These are phyloP conservation scores for Calocybe indica DNA, from an alignment of 768 basidiomycete genomes.

Conservation along the genomic window DNA sequence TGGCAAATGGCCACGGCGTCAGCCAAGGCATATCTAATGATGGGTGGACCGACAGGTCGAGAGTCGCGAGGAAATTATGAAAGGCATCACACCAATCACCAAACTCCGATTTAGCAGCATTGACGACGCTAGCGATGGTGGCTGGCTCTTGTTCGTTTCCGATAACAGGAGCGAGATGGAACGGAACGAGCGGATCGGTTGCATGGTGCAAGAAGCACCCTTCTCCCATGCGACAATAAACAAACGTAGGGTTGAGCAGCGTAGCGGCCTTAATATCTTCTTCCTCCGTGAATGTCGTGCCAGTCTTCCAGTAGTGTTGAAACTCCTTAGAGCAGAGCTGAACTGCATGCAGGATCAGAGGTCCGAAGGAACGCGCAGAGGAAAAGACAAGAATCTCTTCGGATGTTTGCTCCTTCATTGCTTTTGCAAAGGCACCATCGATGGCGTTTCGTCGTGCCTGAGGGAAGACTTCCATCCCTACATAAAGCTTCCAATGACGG, in stretches of 20 bases:
- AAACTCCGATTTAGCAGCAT: constrained; percentile 28
- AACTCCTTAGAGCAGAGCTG: constrained; percentile 14
- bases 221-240: constrained; percentile 31
- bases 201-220: constrained; percentile 38
- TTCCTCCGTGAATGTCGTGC: constrained; percentile 24
- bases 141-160: constrained; percentile 8
- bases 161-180: constrained; percentile 27
- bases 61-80: constrained; percentile 6
- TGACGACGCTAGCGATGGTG: constrained; percentile 15
- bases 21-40: constrained; percentile 34
- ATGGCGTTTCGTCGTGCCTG: constrained; percentile 5
- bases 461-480: constrained; percentile 14
- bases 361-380: constrained; percentile 29
- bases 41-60: constrained; percentile 6
- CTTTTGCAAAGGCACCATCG: constrained; percentile 9
- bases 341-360: constrained; percentile 16
- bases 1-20: constrained; percentile 33
- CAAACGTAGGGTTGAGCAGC: constrained; percentile 40
- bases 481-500: constrained; percentile 24
- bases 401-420: constrained; percentile 2
- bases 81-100: constrained; percentile 24
- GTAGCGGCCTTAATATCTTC: constrained; percentile 15
- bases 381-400: neutral
- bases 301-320: constrained; percentile 34
- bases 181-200: constrained; percentile 33